Base-by-base conservation (phyloP, 352 stramenopile genomes). In the Globisporangium nunn region DNA sequence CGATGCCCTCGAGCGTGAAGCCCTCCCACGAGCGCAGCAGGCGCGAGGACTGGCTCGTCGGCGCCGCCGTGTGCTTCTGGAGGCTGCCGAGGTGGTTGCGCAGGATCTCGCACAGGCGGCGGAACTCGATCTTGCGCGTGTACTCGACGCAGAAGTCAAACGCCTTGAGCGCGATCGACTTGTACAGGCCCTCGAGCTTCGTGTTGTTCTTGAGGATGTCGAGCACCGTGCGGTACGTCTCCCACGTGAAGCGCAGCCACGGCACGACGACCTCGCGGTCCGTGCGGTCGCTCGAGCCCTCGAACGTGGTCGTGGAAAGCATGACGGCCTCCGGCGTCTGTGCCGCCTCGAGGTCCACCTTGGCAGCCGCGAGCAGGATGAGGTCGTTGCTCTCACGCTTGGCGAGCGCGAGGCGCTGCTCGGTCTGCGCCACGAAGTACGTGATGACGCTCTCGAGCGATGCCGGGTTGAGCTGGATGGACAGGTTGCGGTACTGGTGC, bases 131-230 rank as follows among this genome's bases (percentile, higher is more conserved):
- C 62, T 96, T 97, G 66, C 89, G 85, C 41, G 76, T 67, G 70
- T 96, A 97, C 47, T 91, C 89, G 50, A 78, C 70, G 67, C 75
- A 92, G 55, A 93, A 96, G 66, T 76, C 77, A 58, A 93, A 94
- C 2, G 86, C 85, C 67, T 89, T 80, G 57, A 91, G 59, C 63
- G 68, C 88, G 41, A 87, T 87, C 46, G 62, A 63, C 66, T 89
- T 89, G 75, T 93, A 93, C 3, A 93, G 65, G 10, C 62, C 58
- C 62, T 93, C 82, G 12, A 90, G 72, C 69, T 99, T 99, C 33
- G 88, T 94, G 70, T 98, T 98, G 67, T 80, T 94, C 70, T 97
- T 96, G 18, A 99, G 74, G 59, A 99, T 98, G 67, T 99, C 96
- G 17, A 99, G 74, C 39, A 98, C 91, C 41, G 93, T 96, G 48